Evolutionary conservation across 2,329 filamentous ascomycete genomes (phyloP), one percentile per base, ranked within the genome.

Genomic region (Didymella lethalis): DNA sequence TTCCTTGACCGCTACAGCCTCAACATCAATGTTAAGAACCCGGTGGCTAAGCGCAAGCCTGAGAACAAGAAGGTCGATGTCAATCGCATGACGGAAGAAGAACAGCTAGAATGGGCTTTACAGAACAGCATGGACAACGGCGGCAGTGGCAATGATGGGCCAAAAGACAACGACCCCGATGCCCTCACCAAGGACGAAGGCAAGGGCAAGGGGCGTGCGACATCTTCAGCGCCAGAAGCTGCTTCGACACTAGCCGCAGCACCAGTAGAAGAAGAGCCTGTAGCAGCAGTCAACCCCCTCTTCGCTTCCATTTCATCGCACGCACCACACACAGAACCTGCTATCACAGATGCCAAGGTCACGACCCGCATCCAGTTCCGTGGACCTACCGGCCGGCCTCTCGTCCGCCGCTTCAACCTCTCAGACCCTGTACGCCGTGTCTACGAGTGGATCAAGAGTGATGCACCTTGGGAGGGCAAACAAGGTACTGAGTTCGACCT

Each of bases 1-100:
- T 99, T 99, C 69, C 85, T 99, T n/a, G 95, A 98, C 74, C 88
- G 95, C 25, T 99, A 98, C 80, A 97, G 93, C 73, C 82, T 99
- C 49, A 92, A 90, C 29, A 86, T 87, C 44, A 90, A 92, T 71
- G 94, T 90, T 74, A 96, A 96, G 80, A 99, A 99, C 72, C 95
- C 95, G 0, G 92, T 99, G 4, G 90, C 92, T 25, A 90, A 88
- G 74, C 83, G 89, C 53, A 92, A 91, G 76, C 84, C 88, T 3
- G 90, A 92, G 72, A 84, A 84, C 55, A 89, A 89, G 72, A 83
- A 86, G 50, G 83, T 91, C 54, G 91, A 94, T 64, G 86, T 97
- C 2, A 90, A 90, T 58, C 88, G 90, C 38, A 94, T 99, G 89
- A 97, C 92, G 0, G 95, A 99, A 74, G 93, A 98, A 48, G 93